A percentile compares a stretch with the other conserved stretches of the same genome.
Evolutionary conservation across 345 rosid genomes (phyloP).

Genomic region (Salix brachista): DNA sequence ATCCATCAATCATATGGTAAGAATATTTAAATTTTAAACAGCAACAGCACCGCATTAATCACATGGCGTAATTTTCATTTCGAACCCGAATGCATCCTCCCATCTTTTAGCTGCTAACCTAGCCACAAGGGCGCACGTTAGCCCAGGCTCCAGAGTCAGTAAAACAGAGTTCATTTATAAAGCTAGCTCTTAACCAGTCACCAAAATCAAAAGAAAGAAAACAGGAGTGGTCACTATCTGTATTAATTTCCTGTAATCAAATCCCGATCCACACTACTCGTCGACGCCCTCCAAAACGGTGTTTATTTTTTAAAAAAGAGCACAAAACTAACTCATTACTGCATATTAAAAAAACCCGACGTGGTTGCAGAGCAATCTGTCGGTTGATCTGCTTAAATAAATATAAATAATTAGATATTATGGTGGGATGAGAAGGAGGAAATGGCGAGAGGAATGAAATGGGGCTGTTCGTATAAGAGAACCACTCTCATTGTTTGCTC

Average conservation of each 20-base stretch:
- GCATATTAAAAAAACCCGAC: no score
- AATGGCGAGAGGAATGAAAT: conserved; percentile 37
- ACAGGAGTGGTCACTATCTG: background rate
- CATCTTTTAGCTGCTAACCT: background rate
- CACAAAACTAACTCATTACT: no score
- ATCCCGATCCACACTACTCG: background rate
- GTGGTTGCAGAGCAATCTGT: background rate
- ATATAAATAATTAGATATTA: background rate
- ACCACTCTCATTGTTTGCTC: conserved; percentile 77
- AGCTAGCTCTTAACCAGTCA: background rate
- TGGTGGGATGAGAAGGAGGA: conserved; percentile 28
- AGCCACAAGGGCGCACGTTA: background rate
- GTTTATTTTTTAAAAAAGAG: no score
- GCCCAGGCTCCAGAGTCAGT: background rate
- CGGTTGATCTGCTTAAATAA: background rate
- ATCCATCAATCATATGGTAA: background rate
- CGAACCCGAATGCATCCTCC: background rate
- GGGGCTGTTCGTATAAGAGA: conserved; percentile 63
- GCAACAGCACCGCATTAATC: background rate
- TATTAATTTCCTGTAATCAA: background rate
- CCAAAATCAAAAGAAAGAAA: background rate
- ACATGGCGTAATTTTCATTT: background rate
- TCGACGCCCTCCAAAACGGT: background rate
- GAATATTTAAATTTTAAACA: background rate
- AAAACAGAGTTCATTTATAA: background rate